Conservation (phyloP, 345 rosid species). For the Melaleuca alternifolia region DNA sequence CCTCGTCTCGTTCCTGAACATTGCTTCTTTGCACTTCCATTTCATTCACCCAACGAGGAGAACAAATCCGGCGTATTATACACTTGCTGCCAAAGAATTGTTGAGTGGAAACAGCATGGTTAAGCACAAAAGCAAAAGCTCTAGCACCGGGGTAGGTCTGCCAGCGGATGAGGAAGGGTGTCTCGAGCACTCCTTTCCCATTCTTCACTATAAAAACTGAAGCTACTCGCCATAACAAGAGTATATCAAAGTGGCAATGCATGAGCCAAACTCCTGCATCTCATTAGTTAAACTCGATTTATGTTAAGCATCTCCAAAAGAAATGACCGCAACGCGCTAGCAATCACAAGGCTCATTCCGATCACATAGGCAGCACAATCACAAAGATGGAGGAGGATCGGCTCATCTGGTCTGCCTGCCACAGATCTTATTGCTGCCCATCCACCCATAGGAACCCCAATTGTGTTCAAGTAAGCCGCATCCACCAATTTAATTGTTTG, state of each 20-base stretch:
- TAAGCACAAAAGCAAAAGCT: background rate
- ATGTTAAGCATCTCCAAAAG: background rate
- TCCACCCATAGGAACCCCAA: conserved; percentile 87
- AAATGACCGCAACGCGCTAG: background rate
- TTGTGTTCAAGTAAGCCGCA: conserved; percentile 80
- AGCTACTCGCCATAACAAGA: conserved; percentile 77
- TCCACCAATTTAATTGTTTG: conserved; percentile 48
- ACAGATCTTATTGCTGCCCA: conserved; percentile 82
- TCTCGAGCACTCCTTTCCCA: conserved; percentile 47
- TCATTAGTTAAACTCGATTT: background rate
- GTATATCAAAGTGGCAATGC: conserved; percentile 77
- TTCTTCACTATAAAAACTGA: conserved; percentile 64
- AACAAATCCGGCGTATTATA: background rate
- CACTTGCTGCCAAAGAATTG: background rate
- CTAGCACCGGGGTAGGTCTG: conserved; percentile 67
- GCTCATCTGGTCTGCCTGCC: conserved; percentile 73
- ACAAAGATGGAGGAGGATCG: background rate
- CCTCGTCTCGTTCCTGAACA: background rate
- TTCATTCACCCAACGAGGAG: background rate
- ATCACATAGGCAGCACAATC: background rate
- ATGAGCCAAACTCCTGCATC: conserved; percentile 71
- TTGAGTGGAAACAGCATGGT: background rate
- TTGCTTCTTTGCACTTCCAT: background rate
- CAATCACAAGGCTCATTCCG: background rate
- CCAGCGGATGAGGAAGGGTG: conserved; percentile 69